These are phyloP conservation scores for Penicillium sp. DNA, from an alignment of 2,329 filamentous ascomycete species.

Conservation along the genomic window DNA sequence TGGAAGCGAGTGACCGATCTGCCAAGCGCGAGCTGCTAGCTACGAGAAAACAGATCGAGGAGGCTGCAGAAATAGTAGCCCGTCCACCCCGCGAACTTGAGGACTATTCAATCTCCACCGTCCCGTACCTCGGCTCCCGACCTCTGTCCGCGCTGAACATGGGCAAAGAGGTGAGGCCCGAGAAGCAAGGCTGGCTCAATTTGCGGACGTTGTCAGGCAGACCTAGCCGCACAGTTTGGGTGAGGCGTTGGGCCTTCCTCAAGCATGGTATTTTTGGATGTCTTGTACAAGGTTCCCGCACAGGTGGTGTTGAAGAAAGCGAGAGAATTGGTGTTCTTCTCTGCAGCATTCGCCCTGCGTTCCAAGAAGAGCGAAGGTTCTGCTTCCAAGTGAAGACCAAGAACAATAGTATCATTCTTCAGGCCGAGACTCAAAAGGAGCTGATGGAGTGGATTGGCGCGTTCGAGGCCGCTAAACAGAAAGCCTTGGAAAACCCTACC, in stretches of 20 bases:
- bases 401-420: conserved; percentile 82
- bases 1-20: conserved; percentile 82
- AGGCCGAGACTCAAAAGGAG: conserved; percentile 88
- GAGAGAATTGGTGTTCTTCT: conserved; percentile 94
- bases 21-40: conserved; percentile 80
- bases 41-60: conserved; percentile 80
- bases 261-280: conserved; percentile 96
- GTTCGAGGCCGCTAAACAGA: conserved; percentile 92
- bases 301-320: conserved; percentile 85
- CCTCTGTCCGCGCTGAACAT: conserved; percentile 66
- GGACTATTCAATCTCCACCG: conserved; percentile 86
- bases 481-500: conserved; percentile 74
- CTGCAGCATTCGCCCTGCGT: conserved; percentile 87
- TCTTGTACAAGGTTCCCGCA: conserved; percentile 77
- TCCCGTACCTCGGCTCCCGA: conserved; percentile 76
- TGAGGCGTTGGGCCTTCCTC: conserved; percentile 91
- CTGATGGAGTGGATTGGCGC: conserved; percentile 93
- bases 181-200: conserved; percentile 96
- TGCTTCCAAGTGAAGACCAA: conserved; percentile 99
- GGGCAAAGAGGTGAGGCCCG: conserved; percentile 53
- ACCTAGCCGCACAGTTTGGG: conserved; percentile 86
- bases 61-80: conserved; percentile 67
- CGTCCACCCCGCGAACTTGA: conserved; percentile 90
- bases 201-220: conserved; percentile 80
- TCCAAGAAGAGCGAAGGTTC: conserved; percentile 90